Evolutionary conservation across 2,329 filamentous ascomycete species (phyloP).

Genomic region (Cryoendolithus antarcticus): DNA sequence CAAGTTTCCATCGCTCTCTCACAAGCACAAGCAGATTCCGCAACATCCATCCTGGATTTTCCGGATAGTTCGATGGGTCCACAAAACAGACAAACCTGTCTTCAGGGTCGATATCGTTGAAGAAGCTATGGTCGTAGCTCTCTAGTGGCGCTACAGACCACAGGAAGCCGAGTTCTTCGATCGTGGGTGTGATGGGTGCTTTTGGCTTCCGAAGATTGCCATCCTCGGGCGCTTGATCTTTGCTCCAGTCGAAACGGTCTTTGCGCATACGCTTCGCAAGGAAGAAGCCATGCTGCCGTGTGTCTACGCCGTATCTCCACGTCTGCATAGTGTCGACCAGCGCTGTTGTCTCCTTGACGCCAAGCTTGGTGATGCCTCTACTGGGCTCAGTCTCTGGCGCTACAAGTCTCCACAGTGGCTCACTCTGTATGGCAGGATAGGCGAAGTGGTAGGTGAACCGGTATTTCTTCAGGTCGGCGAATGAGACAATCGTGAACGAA

Average conservation of each 20-base stretch:
- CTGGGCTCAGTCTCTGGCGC: conserved; percentile 16
- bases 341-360: conserved; percentile 57
- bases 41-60: conserved; percentile 84
- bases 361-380: conserved; percentile 41
- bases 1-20: conserved; percentile 65
- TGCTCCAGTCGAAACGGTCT: conserved; percentile 22
- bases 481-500: conserved; percentile 81
- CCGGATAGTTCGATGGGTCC: conserved; percentile 80
- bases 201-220: conserved; percentile 26
- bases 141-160: conserved; percentile 72
- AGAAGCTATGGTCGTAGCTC: conserved; percentile 78
- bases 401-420: conserved; percentile 64
- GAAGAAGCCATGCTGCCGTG: conserved; percentile 86
- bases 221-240: conserved; percentile 18
- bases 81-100: conserved; percentile 79
- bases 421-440: conserved; percentile 84
- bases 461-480: conserved; percentile 94
- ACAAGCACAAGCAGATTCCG: conserved; percentile 80
- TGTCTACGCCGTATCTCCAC: conserved; percentile 73
- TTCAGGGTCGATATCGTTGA: conserved; percentile 55
- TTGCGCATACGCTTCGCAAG: conserved; percentile 61
- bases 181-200: conserved; percentile 36
- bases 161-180: conserved; percentile 49
- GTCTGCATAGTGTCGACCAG: conserved; percentile 76
- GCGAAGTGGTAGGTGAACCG: conserved; percentile 97